Evolutionary conservation across 352 stramenopile genomes (phyloP), one percentile per base, ranked within the genome.

Genomic region (Phytophthora tubulina): DNA sequence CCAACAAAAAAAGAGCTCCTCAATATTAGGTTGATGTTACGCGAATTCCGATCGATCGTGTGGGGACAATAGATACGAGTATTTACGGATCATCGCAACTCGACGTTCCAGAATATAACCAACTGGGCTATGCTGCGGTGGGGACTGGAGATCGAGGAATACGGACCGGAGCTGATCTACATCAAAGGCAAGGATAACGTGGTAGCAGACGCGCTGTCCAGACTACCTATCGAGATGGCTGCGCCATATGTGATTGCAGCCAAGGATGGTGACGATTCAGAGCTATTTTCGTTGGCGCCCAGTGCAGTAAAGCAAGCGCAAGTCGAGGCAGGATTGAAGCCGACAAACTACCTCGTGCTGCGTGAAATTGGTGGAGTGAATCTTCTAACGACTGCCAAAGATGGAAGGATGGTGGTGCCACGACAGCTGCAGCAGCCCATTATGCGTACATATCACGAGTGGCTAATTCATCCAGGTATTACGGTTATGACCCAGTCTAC

Each of bases 1-100:
- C 52, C 39, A 52, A 62, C 27, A 36, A 51, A 7, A 7, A 46
- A 62, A 41, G 54, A 62, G 4, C 39, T 62, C 6, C 6, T 62
- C 6, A 62, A 30, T 14, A 11, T 42, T 14, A 3, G 41, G 7
- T 8, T 44, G 6, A 41, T 62, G 39, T 6, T 42, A 6, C 6
- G 54, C 3, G 41, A 52, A 14, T 62, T 62, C 27, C 39, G 39
- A 10, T 62, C 41, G 1, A 38, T 52, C 3, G 13, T 62, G 6
- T 62, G 21, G 54, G 39, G 54, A 30, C 38, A 42, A 42, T 9
- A 39, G 14, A 31, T 21, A 21, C 17, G 32, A 7, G 31, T 62
- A 2, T 62, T 52, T 9, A 62, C 39, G 4, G 41, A 53, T 13
- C 54, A 62, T 21, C 17, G 17, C 17, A 21, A 21, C 17, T 21